Base-by-base conservation (phyloP, 2,329 filamentous ascomycete species). In the Fusarium scirpi region DNA sequence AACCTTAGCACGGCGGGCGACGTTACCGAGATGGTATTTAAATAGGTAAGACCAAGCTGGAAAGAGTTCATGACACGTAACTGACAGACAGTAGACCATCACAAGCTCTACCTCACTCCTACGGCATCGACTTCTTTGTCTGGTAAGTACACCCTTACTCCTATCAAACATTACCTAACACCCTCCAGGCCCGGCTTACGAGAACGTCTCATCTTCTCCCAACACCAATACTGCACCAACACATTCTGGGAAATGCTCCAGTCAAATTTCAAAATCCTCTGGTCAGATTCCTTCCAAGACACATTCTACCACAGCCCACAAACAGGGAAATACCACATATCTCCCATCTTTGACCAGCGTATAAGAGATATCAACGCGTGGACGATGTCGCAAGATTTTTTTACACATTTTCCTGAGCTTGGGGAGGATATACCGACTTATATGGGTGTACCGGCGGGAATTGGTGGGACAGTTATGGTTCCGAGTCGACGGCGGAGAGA, bases 51-150 rank as follows among this genome's bases (percentile, higher is more conserved):
- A 24, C n/a, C 25, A 3, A 22, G 15, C 18, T 10, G 6, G 8
- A 5, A 11, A 8, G 2, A 1, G 8, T 2, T 13, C 6, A 12
- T 1, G 3, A 34, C 32, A 34, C 18, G 12, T 3, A 6, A 10
- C 56, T 74, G 25, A 73, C 38, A 8, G 3, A 6, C 0, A 2
- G 2, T 13, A 78, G 77, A 22, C 77, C 77, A 2, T 77, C 76
- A 10, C 76, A 78, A 54, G 49, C 61, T 1, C 34, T 78, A 2
- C 67, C 76, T 2, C 77, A 78, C 11, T 74, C 77, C 0, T 76
- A 76, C 25, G 77, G 74, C 3, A 77, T 78, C 11, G 77, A 78
- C 61, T 78, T 76, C 40, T 77, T 78, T 6, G 75, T 76, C 25
- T 78, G 77, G 76, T 76, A 70, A 18, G 70, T 49, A 2, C 13